phyloP scores from a whole-genome alignment of 1,284 basidiomycete species.

The Rhizoctonia solani region DNA sequence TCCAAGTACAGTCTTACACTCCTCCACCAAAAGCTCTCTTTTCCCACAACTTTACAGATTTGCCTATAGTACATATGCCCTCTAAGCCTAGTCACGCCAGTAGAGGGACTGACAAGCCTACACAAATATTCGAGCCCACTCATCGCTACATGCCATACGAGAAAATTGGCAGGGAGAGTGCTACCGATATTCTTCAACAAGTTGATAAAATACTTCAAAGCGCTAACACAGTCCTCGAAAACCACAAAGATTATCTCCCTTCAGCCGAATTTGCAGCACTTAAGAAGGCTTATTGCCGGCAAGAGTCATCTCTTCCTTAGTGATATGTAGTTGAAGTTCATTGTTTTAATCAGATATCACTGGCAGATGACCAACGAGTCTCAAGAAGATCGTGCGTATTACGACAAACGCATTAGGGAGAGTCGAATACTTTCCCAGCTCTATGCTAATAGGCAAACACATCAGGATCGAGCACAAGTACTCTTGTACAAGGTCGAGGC shows the following conservation, averaged over 20 bases:
- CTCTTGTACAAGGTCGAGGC: neutral
- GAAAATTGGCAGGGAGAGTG: neutral
- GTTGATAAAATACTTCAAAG: neutral
- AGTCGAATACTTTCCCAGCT: conserved; percentile 21
- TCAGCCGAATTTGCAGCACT: neutral
- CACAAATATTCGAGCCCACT: neutral
- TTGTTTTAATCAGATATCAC: neutral
- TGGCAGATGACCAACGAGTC: conserved; percentile 27
- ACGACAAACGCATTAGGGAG: conserved; percentile 10
- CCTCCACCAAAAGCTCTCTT: no score
- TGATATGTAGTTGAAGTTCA: neutral
- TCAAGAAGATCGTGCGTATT: conserved; percentile 10
- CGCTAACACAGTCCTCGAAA: neutral
- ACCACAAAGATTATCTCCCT: neutral
- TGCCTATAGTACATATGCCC: no score
- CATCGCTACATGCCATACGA: neutral
- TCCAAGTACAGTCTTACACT: no score
- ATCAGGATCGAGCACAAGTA: neutral
- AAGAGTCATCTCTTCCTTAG: neutral
- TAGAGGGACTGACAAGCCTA: neutral
- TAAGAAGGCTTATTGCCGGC: conserved; percentile 4
- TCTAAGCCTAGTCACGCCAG: neutral
- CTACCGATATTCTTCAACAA: neutral
- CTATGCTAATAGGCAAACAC: neutral
- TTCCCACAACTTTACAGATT: no score